Base-by-base conservation (phyloP, 2,329 filamentous ascomycete species). In the Dendrostoma leiphaemia region DNA sequence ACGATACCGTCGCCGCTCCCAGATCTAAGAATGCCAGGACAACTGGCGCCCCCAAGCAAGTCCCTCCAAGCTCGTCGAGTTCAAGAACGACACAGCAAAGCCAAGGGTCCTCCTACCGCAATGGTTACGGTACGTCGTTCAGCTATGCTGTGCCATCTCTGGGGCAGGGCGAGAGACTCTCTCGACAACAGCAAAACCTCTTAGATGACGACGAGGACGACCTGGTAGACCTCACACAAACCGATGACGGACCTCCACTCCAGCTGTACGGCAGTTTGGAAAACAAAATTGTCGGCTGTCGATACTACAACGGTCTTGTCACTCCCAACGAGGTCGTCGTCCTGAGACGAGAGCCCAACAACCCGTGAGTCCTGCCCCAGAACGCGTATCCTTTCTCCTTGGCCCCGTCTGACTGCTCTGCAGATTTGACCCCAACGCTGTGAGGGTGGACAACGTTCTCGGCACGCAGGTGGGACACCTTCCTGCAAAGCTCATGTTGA, bases 391-490 rank as follows among this genome's bases (percentile, higher is more conserved):
- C 21, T 24, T n/a, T 40, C 15, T 7, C 5, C 21, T 35, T 17
- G 19, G 28, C 19, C 12, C 15, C 19, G 17, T 29, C 48, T 48
- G 21, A 46, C 35, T 35, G 12, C n/a, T 10, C 4, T 35, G 17
- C 35, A 57, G 52, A 61, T 89, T 88, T 64, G 89, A 94, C 65
- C 59, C 61, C 6, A 94, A 94, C 70, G 90, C 90, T 0, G 90
- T 95, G 54, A 82, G 84, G 5, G 82, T 95, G 1, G 79, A 89
- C 62, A 95, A 94, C 67, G 89, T 92, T 13, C 80, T 88, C 64
- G 81, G 83, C 15, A 67, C 70, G 7, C 90, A 95, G 63, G 89
- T 96, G 62, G 91, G 91, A 1, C 90, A 96, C 69, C 75, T 96
- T 37, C 87, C 89, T 6, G 77, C 83, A 12, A 75, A 71, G 1